Percentiles rank a stretch among this genome's conserved stretches.
These are phyloP conservation scores for Licmophora abbreviata DNA, from an alignment of 108 stramenopile genomes.

Conservation along the genomic window DNA sequence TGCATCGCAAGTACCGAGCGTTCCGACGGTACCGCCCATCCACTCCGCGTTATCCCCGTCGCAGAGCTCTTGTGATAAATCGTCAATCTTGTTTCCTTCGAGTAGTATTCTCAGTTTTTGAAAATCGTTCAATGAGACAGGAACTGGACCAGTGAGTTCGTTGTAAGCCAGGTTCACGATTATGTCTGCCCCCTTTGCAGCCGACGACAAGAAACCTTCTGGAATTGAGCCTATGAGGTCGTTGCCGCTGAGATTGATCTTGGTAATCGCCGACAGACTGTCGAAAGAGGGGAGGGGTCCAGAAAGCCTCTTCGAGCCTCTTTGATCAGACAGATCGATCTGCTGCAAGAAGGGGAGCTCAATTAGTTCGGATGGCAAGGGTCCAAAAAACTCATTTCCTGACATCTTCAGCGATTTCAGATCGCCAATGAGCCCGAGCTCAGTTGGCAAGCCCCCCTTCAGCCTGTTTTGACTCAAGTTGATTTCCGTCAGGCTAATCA, in stretches of 20 bases:
- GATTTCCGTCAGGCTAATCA: conserved; percentile 31
- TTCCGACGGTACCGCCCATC: conserved; percentile 29
- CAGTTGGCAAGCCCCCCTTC: conserved; percentile 41
- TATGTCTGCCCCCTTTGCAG: not conserved
- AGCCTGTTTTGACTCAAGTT: conserved; percentile 46
- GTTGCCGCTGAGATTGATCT: conserved; percentile 40
- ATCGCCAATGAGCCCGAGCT: conserved; percentile 31
- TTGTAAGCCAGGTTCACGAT: not conserved
- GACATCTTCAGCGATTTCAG: conserved; percentile 27
- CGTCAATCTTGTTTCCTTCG: conserved; percentile 46
- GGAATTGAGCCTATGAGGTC: conserved; percentile 40
- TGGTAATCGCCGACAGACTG: not conserved
- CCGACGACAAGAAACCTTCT: conserved; percentile 1
- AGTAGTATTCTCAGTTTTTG: conserved; percentile 24
- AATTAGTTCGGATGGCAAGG: conserved; percentile 41
- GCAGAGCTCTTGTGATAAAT: conserved; percentile 39
- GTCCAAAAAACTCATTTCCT: conserved; percentile 33
- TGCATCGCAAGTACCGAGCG: conserved; percentile 36
- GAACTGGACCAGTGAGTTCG: conserved; percentile 1
- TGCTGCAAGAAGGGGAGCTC: conserved; percentile 30
- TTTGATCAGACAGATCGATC: conserved; percentile 24
- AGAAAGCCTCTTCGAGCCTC: conserved; percentile 1
- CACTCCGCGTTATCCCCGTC: conserved; percentile 22
- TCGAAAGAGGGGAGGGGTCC: conserved; percentile 2
- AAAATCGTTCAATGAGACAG: not conserved